Evolutionary conservation across 495 filamentous ascomycete species (phyloP).

Genomic region (Penicillium simplicissimum): DNA sequence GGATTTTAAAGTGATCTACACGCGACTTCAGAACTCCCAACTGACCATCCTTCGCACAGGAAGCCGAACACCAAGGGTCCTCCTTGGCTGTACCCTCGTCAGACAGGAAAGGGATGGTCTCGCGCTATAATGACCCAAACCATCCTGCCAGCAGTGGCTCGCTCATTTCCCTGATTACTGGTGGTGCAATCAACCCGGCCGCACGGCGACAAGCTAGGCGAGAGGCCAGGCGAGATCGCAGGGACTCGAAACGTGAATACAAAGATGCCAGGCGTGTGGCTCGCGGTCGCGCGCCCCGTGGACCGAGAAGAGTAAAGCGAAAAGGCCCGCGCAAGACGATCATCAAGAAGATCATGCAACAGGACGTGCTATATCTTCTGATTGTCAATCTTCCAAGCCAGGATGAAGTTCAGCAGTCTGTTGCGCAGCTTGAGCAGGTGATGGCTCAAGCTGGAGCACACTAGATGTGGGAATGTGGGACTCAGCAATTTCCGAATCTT

Average conservation of each 20-base stretch:
- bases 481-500: not conserved
- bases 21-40: too few species aligned
- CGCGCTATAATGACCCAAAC: constrained; percentile 22
- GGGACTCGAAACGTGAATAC: not conserved
- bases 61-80: constrained; percentile 11
- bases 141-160: constrained; percentile 20
- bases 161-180: constrained; percentile 16
- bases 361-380: constrained; percentile 13
- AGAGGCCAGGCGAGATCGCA: not conserved
- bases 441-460: not conserved
- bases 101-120: constrained; percentile 4
- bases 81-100: constrained; percentile 2
- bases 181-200: constrained; percentile 10
- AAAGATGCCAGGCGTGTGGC: constrained; percentile 11
- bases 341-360: constrained; percentile 12
- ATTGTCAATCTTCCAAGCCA: constrained; percentile 9
- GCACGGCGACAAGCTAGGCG: constrained; percentile 4
- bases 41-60: too few species aligned
- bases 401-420: constrained; percentile 12
- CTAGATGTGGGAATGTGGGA: not conserved
- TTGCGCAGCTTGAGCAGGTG: constrained; percentile 9
- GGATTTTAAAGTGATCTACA: too few species aligned
- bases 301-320: constrained; percentile 6
- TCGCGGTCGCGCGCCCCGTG: constrained; percentile 4
- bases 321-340: constrained; percentile 7